Base-by-base conservation (phyloP, 495 filamentous ascomycete species). In the Talaromyces wortmannii region DNA sequence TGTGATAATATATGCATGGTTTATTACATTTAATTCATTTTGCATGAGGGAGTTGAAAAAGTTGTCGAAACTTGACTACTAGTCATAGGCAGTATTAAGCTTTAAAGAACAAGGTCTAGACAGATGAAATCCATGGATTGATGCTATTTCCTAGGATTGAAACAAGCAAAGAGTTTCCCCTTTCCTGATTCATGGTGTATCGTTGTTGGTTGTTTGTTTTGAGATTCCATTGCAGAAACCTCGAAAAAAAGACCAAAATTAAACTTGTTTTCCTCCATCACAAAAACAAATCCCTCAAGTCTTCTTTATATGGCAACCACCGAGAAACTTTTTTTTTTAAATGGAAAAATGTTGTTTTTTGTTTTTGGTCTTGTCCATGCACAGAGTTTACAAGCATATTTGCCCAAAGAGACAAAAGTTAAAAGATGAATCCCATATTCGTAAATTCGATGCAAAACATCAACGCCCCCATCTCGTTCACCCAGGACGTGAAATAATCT, bases 401-500 rank as follows among this genome's bases (percentile, higher is more conserved):
- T 40, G 36, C 13, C 36, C 36, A 40, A 40, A 40, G 36, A 40
- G 36, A 40, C 36, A 40, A 45, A 53, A 53, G 36, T 45, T 45
- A 45, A 53, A 40, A 45, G 42, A 52, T 45, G 23, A 60, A 52
- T 57, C 55, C 48, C 33, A 56, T 36, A 46, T 56, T 51, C 47
- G 47, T 56, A 50, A 56, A 51, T 48, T 55, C 49, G 47, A 51
- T 56, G 47, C 55, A 40, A 56, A 56, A 50, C 33, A 50, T 15
- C 55, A 50, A 56, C 47, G 43, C 46, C 47, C 48, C 59, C 52
- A 16, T 53, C 30, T 47, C 52, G 44, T 56, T 61, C 61, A 58
- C 57, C 53, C 59, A 55, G 50, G 57, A 53, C 62, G 53, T 51
- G 31, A 56, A 48, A 50, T 63, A 66, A 60, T 59, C 74, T 77